Base-by-base conservation (phyloP, 164 flowering plant genomes). In the Platanus orientalis region DNA sequence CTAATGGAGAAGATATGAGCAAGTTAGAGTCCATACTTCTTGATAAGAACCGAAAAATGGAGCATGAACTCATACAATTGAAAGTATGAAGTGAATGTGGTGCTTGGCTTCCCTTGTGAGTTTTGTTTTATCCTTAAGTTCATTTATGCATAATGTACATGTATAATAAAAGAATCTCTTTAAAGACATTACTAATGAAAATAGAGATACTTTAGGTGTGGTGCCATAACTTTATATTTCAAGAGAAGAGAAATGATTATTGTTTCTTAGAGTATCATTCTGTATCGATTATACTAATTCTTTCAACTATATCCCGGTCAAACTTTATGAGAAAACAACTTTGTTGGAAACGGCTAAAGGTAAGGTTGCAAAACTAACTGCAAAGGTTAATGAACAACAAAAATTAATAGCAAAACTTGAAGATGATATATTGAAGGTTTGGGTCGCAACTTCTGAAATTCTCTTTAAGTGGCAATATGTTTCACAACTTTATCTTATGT, bases 1-100 rank as follows among this genome's bases (percentile, higher is more conserved):
- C 99, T 19, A 84, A 85, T 70, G 96, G 91, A 70, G 97, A 90
- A 76, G 97, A 95, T 75, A 88, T 95, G 98, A 95, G 96, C 85
- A 90, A 87, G 72, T 76, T 95, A 79, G 99, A 95, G 76, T 82
- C 90, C 30, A 78, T 92, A 70, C 89, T 95, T 72, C 98, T 95
- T 64, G 98, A 92, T 71, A 95, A 95, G 80, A 95, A 95, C 75
- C 81, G 90, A 50, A 95, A 87, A 81, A 82, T 92, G 97, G 99
- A 95, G 70, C 97, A 92, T 70, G 95, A 92, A 64, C 80, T 87
- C 63, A 95, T 98, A 54, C 99, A 92, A 68, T 72, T 87, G 73
- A 95, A 95, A 92, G 99, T 92, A 80, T 63, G 13, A 34, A 29
- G 17, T 21, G 39, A 16, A 24, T 21, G 7, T n/a, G 23, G 21